Percentiles rank a stretch among this genome's conserved stretches.
Evolutionary conservation across 2,329 filamentous ascomycete species (phyloP).

Genomic region (Drechslerella dactyloides): DNA sequence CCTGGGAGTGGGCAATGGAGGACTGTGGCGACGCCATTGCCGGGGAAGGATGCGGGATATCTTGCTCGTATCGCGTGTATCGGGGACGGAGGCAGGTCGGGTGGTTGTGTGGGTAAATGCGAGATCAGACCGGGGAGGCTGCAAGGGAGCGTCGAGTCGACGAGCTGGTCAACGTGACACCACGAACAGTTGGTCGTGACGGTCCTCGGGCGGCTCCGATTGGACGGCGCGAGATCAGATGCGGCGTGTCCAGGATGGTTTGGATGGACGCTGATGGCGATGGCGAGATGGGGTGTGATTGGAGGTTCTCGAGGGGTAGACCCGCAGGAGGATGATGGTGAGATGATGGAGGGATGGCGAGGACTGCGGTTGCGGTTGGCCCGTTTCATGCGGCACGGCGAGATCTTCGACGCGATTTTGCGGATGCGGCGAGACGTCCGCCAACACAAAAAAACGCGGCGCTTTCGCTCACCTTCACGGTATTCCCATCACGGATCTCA

Average conservation of each 20-base stretch:
- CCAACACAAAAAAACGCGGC: too few species aligned
- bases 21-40: slow-evolving; percentile 45
- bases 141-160: slow-evolving; percentile 15
- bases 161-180: slow-evolving; percentile 29
- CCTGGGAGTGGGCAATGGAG: slow-evolving; percentile 39
- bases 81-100: not conserved
- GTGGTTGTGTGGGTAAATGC: slow-evolving; percentile 22
- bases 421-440: slow-evolving; percentile 2
- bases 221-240: not conserved
- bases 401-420: slow-evolving; percentile 20
- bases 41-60: slow-evolving; percentile 7
- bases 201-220: not conserved
- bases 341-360: not conserved
- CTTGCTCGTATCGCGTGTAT: slow-evolving; percentile 28
- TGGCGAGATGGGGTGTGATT: slow-evolving; percentile 1
- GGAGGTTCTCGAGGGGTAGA: not conserved
- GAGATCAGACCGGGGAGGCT: slow-evolving; percentile 12
- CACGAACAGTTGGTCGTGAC: slow-evolving; percentile 9
- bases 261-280: slow-evolving; percentile 5
- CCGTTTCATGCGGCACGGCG: slow-evolving; percentile 6
- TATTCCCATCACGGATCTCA: too few species aligned
- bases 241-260: not conserved
- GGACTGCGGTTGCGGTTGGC: too few species aligned
- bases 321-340: not conserved
- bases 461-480: too few species aligned